phyloP scores from a whole-genome alignment of 768 basidiomycete species.

The Leccinellum rugosiceps region DNA sequence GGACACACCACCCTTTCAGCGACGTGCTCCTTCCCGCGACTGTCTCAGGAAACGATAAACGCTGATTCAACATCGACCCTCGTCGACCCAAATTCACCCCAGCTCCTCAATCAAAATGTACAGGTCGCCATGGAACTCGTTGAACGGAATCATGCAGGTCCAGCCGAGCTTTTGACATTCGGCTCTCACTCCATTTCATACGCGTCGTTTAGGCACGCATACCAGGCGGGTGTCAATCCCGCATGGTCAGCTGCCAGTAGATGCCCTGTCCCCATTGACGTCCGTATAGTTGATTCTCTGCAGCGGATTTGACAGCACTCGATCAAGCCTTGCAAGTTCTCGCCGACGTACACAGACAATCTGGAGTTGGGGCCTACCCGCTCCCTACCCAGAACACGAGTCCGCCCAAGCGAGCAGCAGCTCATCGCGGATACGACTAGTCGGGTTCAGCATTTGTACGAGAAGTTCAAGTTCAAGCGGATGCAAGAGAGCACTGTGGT shows the following conservation, averaged over 20 bases:
- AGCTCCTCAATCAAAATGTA: no score
- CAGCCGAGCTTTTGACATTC: background rate
- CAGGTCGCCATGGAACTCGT: slow-evolving; percentile 30
- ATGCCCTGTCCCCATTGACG: background rate
- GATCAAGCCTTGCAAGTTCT: slow-evolving; percentile 48
- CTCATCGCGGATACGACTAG: slow-evolving; percentile 41
- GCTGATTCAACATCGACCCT: no score
- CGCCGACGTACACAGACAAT: slow-evolving; percentile 48
- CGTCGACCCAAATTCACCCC: no score
- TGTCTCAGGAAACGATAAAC: no score
- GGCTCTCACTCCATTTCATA: background rate
- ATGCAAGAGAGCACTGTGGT: slow-evolving; percentile 31
- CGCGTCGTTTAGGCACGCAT: slow-evolving; percentile 49
- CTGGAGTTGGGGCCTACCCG: slow-evolving; percentile 66
- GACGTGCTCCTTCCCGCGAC: no score
- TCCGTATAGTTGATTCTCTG: slow-evolving; percentile 18
- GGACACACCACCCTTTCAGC: slow-evolving; percentile 5
- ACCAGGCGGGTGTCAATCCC: slow-evolving; percentile 50
- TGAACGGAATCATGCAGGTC: slow-evolving; percentile 42
- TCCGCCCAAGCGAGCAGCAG: slow-evolving; percentile 45
- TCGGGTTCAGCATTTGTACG: slow-evolving; percentile 47
- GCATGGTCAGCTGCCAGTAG: slow-evolving; percentile 44
- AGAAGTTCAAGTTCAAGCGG: slow-evolving; percentile 46
- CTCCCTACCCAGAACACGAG: slow-evolving; percentile 33
- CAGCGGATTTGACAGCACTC: slow-evolving; percentile 45